Percentiles rank a stretch among this genome's conserved stretches.
Evolutionary conservation across 2,329 filamentous ascomycete genomes (phyloP).

Genomic region (Ceratocystis lukuohia): DNA sequence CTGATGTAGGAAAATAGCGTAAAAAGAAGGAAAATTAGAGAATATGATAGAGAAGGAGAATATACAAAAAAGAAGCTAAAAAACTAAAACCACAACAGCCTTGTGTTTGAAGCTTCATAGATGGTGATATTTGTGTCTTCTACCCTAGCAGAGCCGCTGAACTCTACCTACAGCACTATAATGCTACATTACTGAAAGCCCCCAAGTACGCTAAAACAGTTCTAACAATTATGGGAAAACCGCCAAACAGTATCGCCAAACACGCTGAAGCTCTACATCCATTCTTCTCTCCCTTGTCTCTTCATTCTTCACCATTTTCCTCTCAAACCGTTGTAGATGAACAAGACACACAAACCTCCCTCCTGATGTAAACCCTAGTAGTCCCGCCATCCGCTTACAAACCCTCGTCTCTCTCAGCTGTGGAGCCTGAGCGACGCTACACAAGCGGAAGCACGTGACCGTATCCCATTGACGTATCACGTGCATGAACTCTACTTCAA

Average conservation of each 20-base stretch:
- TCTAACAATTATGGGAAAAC: too few species aligned
- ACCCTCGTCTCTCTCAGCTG: background rate
- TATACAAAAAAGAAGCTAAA: background rate
- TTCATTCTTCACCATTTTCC: too few species aligned
- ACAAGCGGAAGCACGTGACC: background rate
- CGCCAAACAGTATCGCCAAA: too few species aligned
- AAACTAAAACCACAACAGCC: background rate
- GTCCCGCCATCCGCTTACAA: background rate
- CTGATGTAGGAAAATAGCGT: background rate
- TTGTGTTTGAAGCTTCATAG: background rate
- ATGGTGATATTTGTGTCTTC: background rate
- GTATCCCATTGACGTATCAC: background rate
- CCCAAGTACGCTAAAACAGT: too few species aligned
- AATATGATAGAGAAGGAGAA: background rate
- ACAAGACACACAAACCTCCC: background rate
- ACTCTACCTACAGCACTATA: background rate
- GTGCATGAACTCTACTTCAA: slow-evolving; percentile 3
- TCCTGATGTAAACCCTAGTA: background rate
- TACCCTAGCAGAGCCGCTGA: background rate
- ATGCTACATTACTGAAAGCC: too few species aligned
- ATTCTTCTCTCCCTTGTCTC: too few species aligned
- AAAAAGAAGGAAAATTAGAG: background rate
- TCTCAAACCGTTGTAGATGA: too few species aligned
- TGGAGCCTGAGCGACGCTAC: background rate
- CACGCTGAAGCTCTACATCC: too few species aligned